Evolutionary conservation across 768 basidiomycete species (phyloP).

Genomic region (Suillus clintonianus): DNA sequence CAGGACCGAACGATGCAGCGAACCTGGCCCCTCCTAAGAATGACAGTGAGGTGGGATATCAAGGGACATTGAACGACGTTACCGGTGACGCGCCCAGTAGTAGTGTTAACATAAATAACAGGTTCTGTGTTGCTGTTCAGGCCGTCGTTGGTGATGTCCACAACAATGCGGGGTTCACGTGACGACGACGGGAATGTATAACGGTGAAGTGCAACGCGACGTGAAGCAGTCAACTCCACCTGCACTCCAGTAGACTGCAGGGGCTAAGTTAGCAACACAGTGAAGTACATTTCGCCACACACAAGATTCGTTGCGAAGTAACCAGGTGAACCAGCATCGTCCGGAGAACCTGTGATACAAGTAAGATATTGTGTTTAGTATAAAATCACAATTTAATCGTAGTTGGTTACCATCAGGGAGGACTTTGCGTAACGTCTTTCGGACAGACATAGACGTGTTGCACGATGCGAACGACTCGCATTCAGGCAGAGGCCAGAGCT

Average conservation of each 20-base stretch:
- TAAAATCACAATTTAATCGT: not conserved
- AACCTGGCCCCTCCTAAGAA: constrained; percentile 40
- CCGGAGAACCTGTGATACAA: constrained; percentile 47
- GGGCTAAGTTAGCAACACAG: not conserved
- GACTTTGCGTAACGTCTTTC: constrained; percentile 52
- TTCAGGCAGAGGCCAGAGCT: constrained; percentile 53
- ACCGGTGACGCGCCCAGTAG: constrained; percentile 53
- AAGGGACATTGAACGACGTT: not conserved
- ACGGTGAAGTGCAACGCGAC: constrained; percentile 60
- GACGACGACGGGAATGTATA: constrained; percentile 56
- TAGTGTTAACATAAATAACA: constrained; percentile 47
- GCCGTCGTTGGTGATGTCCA: constrained; percentile 67
- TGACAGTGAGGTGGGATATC: not conserved
- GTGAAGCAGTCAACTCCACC: constrained; percentile 61
- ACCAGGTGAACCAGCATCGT: constrained; percentile 64
- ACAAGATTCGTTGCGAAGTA: constrained; percentile 67
- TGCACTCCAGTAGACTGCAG: constrained; percentile 53
- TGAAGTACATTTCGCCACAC: constrained; percentile 9
- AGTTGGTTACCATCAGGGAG: constrained; percentile 44
- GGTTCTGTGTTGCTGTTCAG: constrained; percentile 52
- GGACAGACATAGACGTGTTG: constrained; percentile 43
- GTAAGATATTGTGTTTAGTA: not conserved
- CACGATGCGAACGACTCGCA: constrained; percentile 58
- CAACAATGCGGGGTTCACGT: constrained; percentile 49
- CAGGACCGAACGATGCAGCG: constrained; percentile 60